These are phyloP conservation scores for Isabelozyma gotoi DNA, from an alignment of 805 yeast genomes.

Conservation along the genomic window DNA sequence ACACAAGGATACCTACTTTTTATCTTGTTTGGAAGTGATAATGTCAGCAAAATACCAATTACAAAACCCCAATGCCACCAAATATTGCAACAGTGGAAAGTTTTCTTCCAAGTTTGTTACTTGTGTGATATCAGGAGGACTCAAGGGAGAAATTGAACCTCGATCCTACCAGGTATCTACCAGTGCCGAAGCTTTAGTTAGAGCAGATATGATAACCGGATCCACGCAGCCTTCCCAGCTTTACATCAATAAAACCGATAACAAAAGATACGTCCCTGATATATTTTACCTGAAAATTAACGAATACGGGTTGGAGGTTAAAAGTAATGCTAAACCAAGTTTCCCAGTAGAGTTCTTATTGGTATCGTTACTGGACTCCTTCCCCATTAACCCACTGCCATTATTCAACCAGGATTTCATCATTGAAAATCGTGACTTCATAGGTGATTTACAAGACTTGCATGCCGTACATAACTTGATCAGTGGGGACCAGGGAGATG, in stretches of 20 bases:
- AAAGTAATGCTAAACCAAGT: constrained; percentile 84
- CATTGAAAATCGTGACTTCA: constrained; percentile 73
- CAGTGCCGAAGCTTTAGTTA: constrained; percentile 82
- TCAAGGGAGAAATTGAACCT: constrained; percentile 84
- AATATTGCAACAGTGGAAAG: constrained; percentile 59
- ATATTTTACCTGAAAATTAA: constrained; percentile 80
- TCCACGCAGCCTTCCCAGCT: constrained; percentile 90
- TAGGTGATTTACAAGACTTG: constrained; percentile 75
- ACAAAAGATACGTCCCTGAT: constrained; percentile 88
- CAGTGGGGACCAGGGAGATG: constrained; percentile 29
- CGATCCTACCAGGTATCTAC: constrained; percentile 86
- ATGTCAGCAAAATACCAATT: constrained; percentile 82
- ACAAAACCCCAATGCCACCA: constrained; percentile 58
- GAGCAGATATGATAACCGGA: constrained; percentile 82
- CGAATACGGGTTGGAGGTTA: constrained; percentile 87
- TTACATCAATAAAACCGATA: constrained; percentile 71
- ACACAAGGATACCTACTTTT: constrained; percentile 86
- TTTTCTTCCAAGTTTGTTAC: constrained; percentile 92
- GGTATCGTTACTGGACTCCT: constrained; percentile 89
- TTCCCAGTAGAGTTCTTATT: constrained; percentile 89
- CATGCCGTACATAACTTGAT: constrained; percentile 52
- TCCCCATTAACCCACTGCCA: constrained; percentile 65
- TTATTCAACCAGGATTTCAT: constrained; percentile 59
- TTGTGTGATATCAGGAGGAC: constrained; percentile 90
- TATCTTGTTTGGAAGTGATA: constrained; percentile 81